Percentiles rank a stretch among this genome's conserved stretches.
These are phyloP conservation scores for Xylariales sp. DNA, from an alignment of 2,329 filamentous ascomycete species.

Conservation along the genomic window DNA sequence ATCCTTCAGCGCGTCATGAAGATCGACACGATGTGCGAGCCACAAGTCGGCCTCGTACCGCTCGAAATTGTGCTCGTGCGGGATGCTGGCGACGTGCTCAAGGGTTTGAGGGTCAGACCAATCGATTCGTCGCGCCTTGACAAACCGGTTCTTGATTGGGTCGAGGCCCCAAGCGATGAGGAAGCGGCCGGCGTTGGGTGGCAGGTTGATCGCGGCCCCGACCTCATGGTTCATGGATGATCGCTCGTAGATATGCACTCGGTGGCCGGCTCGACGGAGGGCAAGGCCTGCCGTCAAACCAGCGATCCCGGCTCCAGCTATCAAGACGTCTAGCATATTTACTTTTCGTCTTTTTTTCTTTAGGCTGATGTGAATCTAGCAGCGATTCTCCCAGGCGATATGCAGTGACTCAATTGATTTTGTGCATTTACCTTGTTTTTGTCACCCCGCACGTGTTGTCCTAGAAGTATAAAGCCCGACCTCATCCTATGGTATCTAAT, in stretches of 20 bases:
- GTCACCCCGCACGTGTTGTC: no score
- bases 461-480: no score
- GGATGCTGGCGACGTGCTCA: neutral
- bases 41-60: slow-evolving; percentile 8
- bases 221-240: slow-evolving; percentile 29
- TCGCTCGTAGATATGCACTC: slow-evolving; percentile 22
- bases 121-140: slow-evolving; percentile 9
- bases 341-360: no score
- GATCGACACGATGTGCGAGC: slow-evolving; percentile 32
- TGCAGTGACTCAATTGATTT: no score
- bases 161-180: slow-evolving; percentile 28
- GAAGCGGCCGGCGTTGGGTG: slow-evolving; percentile 29
- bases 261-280: slow-evolving; percentile 18
- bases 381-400: no score
- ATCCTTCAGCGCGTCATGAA: slow-evolving; percentile 30
- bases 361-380: no score
- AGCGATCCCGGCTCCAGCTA: slow-evolving; percentile 26
- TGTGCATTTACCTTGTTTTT: no score
- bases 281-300: slow-evolving; percentile 25
- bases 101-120: neutral
- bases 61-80: neutral
- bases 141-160: slow-evolving; percentile 13
- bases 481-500: no score
- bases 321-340: slow-evolving; percentile 11
- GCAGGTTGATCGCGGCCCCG: slow-evolving; percentile 34